These are phyloP conservation scores for Cyberlindnera mississippiensis DNA, from an alignment of 805 yeast genomes.

Conservation along the genomic window DNA sequence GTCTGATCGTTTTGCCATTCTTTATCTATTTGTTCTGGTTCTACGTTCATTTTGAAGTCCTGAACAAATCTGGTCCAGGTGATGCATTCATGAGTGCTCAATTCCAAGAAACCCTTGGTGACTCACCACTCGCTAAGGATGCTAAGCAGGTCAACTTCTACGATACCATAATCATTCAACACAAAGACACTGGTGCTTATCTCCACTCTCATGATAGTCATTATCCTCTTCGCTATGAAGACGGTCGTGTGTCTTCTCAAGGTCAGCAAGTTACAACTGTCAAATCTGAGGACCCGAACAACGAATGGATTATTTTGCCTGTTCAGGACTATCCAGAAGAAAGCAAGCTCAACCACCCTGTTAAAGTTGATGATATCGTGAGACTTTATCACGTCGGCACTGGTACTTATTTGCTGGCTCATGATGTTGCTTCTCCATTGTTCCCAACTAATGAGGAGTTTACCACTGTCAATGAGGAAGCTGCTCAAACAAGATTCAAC, in stretches of 20 bases:
- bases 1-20: conserved; percentile 77
- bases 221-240: conserved; percentile 92
- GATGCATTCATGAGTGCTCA: conserved; percentile 92
- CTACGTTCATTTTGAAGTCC: conserved; percentile 80
- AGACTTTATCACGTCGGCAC: conserved; percentile 82
- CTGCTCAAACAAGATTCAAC: conserved; percentile 52
- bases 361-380: conserved; percentile 66
- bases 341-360: conserved; percentile 41
- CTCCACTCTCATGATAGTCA: conserved; percentile 74
- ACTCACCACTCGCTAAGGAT: conserved; percentile 68
- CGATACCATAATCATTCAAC: conserved; percentile 74
- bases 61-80: conserved; percentile 91
- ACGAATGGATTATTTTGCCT: conserved; percentile 86
- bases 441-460: conserved; percentile 93
- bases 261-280: conserved; percentile 91
- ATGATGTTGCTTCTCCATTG: conserved; percentile 94
- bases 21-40: conserved; percentile 84
- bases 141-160: conserved; percentile 70
- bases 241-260: conserved; percentile 91
- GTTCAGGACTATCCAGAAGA: conserved; percentile 40
- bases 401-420: conserved; percentile 75
- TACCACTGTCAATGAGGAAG: conserved; percentile 64
- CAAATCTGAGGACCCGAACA: conserved; percentile 53
- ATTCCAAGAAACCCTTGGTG: conserved; percentile 89
- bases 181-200: conserved; percentile 72